Evolutionary conservation across 768 basidiomycete genomes (phyloP), one percentile per base, ranked within the genome.

Genomic region (Suillus luteus): DNA sequence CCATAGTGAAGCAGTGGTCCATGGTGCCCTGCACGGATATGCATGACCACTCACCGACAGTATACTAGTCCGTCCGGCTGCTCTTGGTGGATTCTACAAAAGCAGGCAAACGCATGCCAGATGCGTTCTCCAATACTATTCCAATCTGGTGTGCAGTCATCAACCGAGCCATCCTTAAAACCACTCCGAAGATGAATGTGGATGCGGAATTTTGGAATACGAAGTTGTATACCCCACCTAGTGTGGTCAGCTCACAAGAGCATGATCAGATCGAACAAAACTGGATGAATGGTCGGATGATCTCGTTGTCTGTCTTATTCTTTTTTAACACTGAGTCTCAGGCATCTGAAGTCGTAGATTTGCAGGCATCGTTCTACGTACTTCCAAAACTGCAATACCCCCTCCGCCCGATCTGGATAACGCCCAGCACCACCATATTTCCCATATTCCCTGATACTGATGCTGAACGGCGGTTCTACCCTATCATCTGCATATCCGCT

Each of bases 141-240:
- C 96, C 96, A 0, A 91, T 96, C 59, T 99, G 96, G 96, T 96
- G 96, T 72, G 81, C 92, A 10, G 92, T 95, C 5, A 80, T 96
- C 65, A 98, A 96, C 71, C 81, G 86, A 59, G 89, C 85, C 35
- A 73, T 85, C 40, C 66, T 72, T 64, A 68, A 61, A 22, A 66
- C 38, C 10, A 31, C 59, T n/a, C 19, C 64, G 8, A 55, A 51
- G 9, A 37, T 52, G 10, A 33, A 54, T 17, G 31, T 52, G 17
- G 31, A 65, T 1, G 59, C 69, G 10, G 62, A 67, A 6, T n/a
- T 17, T 14, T 92, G 89, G 90, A 83, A 90, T 67, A 74, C 70
- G 0, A 68, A 73, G 2, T 77, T 96, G 9, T 91, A 92, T 68
- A 91, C 91, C 1, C 88, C 93, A 2, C 86, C 89, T 0, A 83